Evolutionary conservation across 176 grass and related monocot genomes (phyloP).

Genomic region (Hordeum marinum): DNA sequence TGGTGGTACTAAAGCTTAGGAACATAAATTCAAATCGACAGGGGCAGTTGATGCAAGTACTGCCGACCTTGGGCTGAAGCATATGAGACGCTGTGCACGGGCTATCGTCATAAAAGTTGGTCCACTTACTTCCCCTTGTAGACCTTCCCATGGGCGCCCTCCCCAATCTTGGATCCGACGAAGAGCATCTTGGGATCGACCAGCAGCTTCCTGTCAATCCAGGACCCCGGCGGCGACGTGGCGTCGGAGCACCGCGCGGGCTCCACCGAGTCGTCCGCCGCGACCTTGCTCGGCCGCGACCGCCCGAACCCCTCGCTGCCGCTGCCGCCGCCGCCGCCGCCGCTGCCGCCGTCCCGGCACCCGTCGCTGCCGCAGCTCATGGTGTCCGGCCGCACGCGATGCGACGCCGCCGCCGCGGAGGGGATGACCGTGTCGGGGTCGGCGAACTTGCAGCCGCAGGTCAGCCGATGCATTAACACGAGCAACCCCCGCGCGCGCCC

Average conservation of each 20-base stretch:
- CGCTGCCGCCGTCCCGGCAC: slow-evolving; percentile 21
- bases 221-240: slow-evolving; percentile 15
- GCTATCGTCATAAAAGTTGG: not conserved
- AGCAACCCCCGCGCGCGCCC: not conserved
- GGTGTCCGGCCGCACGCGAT: slow-evolving; percentile 23
- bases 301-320: slow-evolving; percentile 43
- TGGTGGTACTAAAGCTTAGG: slow-evolving; percentile 1
- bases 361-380: slow-evolving; percentile 65
- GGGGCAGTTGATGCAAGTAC: not conserved
- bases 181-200: slow-evolving; percentile 88
- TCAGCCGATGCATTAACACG: slow-evolving; percentile 42
- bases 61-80: not conserved
- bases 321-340: not conserved
- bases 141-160: slow-evolving; percentile 97
- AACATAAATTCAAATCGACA: slow-evolving; percentile 8
- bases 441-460: slow-evolving; percentile 43
- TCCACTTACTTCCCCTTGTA: slow-evolving; percentile 92
- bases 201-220: slow-evolving; percentile 81
- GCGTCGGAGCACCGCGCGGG: slow-evolving; percentile 40
- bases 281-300: slow-evolving; percentile 47
- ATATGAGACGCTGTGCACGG: not conserved
- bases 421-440: slow-evolving; percentile 18
- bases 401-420: not conserved
- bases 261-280: slow-evolving; percentile 34
- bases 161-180: slow-evolving; percentile 84